These are phyloP conservation scores for Colletotrichum eleusines DNA, from an alignment of 2,329 filamentous ascomycete species.

Conservation along the genomic window DNA sequence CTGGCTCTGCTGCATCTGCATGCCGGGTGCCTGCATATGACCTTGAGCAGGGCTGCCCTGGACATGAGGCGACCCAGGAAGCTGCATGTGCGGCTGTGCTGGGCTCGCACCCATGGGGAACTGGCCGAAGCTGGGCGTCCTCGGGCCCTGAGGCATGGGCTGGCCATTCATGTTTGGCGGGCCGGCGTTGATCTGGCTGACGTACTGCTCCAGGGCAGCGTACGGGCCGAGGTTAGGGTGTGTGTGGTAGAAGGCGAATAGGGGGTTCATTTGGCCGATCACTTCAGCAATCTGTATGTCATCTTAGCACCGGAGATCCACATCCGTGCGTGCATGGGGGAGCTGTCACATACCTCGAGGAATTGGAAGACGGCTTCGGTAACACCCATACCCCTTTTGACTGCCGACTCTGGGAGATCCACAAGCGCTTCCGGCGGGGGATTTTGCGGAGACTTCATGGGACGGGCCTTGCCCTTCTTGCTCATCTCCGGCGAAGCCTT, in stretches of 20 bases:
- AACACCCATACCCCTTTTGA: constrained; percentile 69
- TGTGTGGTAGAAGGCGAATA: constrained; percentile 69
- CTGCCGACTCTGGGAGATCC: constrained; percentile 68
- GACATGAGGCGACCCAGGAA: constrained; percentile 71
- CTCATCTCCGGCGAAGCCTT: constrained; percentile 75
- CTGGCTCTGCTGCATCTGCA: constrained; percentile 76
- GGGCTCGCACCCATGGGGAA: constrained; percentile 72
- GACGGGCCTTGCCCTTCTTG: constrained; percentile 72
- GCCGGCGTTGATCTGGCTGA: constrained; percentile 60
- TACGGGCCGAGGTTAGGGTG: constrained; percentile 69
- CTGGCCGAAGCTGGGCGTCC: constrained; percentile 67
- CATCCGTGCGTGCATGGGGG: constrained; percentile 22
- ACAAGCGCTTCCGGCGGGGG: constrained; percentile 69
- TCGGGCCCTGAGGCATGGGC: constrained; percentile 60
- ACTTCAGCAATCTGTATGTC: constrained; percentile 70
- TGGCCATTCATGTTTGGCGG: constrained; percentile 62
- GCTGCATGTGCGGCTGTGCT: constrained; percentile 68
- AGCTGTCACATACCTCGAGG: constrained; percentile 65
- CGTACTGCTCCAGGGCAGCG: constrained; percentile 70
- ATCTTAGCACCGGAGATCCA: constrained; percentile 43
- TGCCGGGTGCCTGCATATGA: constrained; percentile 73
- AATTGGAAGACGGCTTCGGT: constrained; percentile 73
- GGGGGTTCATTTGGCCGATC: constrained; percentile 74
- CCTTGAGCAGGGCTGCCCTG: constrained; percentile 71
- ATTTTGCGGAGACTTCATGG: constrained; percentile 69